Percentiles rank a stretch among this genome's conserved stretches.
Evolutionary conservation across 139 green algal species (phyloP).

Genomic region (Zygnema cylindricum): DNA sequence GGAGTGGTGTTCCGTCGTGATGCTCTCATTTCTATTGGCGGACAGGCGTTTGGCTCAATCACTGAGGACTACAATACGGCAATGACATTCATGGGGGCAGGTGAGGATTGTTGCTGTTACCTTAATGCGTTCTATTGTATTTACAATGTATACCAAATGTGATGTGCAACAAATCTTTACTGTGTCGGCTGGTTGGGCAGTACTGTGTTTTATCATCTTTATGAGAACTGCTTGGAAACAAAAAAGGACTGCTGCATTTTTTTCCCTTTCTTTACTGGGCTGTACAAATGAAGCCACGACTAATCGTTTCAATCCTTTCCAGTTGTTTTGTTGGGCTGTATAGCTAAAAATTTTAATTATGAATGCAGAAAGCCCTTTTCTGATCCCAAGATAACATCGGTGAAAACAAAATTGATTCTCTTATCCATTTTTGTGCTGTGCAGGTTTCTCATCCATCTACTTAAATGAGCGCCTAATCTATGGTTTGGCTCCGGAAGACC

Average conservation of each 20-base stretch:
- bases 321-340: too few relatives aligned
- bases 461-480: conserved; percentile 49
- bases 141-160: not conserved
- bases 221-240: too few relatives aligned
- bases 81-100: conserved; percentile 30
- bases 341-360: too few relatives aligned
- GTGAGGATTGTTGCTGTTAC: too few relatives aligned
- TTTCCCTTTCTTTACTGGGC: too few relatives aligned
- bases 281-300: too few relatives aligned
- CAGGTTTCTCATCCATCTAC: conserved; percentile 50
- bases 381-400: too few relatives aligned
- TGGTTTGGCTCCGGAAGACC: conserved; percentile 50
- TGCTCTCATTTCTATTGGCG: conserved; percentile 49
- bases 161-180: not conserved
- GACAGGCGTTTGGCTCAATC: conserved; percentile 44
- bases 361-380: too few relatives aligned
- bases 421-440: not conserved
- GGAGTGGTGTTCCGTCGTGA: conserved; percentile 55
- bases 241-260: too few relatives aligned
- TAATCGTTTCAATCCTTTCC: too few relatives aligned
- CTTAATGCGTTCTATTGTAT: not conserved
- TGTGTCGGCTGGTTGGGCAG: not conserved
- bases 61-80: conserved; percentile 57
- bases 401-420: too few relatives aligned
- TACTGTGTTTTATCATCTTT: too few relatives aligned